Evolutionary conservation across 805 yeast species (phyloP).

Genomic region (Jamesozyma gamospora): DNA sequence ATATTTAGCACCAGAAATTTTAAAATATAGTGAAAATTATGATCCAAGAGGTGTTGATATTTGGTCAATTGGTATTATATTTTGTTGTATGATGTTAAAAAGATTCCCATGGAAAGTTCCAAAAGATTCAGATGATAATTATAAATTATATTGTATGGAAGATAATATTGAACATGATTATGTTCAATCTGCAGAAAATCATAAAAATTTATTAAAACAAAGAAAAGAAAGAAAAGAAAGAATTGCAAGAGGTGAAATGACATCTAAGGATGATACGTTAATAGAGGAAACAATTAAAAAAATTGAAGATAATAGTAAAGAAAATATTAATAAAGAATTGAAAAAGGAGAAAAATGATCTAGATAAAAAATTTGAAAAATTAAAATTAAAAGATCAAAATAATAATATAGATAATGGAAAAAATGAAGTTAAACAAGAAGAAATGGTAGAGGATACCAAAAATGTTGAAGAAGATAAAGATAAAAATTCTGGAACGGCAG

Average conservation of each 20-base stretch:
- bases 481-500: too few relatives aligned
- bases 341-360: background rate
- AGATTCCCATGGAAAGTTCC: slow-evolving; percentile 87
- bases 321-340: background rate
- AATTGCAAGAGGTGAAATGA: background rate
- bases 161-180: slow-evolving; percentile 76
- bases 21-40: slow-evolving; percentile 38
- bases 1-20: slow-evolving; percentile 74
- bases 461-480: slow-evolving; percentile 21
- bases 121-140: slow-evolving; percentile 55
- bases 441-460: slow-evolving; percentile 28
- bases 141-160: slow-evolving; percentile 47
- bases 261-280: too few relatives aligned
- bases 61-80: slow-evolving; percentile 78
- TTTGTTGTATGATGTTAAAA: slow-evolving; percentile 76
- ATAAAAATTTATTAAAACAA: slow-evolving; percentile 50
- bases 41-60: slow-evolving; percentile 72
- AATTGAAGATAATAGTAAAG: background rate
- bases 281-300: background rate
- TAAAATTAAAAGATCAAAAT: background rate
- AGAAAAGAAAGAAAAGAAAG: slow-evolving; percentile 12
- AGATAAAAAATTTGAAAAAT: background rate
- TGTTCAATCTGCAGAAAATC: slow-evolving; percentile 56
- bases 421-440: background rate
- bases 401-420: background rate